phyloP scores from a whole-genome alignment of 352 stramenopile species.

The Blastocystis hominis region DNA sequence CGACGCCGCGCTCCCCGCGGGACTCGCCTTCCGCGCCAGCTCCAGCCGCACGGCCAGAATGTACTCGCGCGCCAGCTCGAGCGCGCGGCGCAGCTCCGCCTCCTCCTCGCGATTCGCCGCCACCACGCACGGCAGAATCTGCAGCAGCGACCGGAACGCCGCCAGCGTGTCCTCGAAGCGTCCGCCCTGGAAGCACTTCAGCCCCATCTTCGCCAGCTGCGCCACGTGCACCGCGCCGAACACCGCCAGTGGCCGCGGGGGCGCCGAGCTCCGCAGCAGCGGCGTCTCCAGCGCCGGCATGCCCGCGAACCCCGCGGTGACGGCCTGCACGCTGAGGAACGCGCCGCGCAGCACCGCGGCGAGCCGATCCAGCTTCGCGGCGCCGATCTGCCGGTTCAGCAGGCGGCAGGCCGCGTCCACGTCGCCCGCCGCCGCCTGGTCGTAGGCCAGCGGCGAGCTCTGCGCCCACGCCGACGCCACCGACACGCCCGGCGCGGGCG shows the following conservation, averaged over 20 bases:
- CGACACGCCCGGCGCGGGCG: slow-evolving; percentile 77
- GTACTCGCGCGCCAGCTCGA: slow-evolving; percentile 91
- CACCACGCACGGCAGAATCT: slow-evolving; percentile 84
- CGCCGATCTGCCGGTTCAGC: slow-evolving; percentile 93
- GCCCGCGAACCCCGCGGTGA: slow-evolving; percentile 73
- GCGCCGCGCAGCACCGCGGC: slow-evolving; percentile 77
- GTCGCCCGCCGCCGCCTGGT: slow-evolving; percentile 88
- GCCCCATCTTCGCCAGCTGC: slow-evolving; percentile 79
- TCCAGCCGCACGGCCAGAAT: slow-evolving; percentile 91
- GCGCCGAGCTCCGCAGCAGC: slow-evolving; percentile 75
- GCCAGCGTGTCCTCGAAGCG: slow-evolving; percentile 93
- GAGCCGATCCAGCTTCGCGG: slow-evolving; percentile 89
- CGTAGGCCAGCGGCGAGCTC: slow-evolving; percentile 88
- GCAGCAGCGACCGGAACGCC: slow-evolving; percentile 80
- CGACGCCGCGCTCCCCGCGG: slow-evolving; percentile 73
- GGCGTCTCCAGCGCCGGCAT: slow-evolving; percentile 70
- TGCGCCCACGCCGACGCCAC: slow-evolving; percentile 80
- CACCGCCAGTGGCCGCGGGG: slow-evolving; percentile 75
- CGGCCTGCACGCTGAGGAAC: slow-evolving; percentile 72
- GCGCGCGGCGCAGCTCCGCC: slow-evolving; percentile 81
- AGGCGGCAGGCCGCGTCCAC: slow-evolving; percentile 91
- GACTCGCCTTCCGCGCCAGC: slow-evolving; percentile 65
- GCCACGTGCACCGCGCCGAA: slow-evolving; percentile 80
- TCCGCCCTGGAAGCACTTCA: slow-evolving; percentile 86
- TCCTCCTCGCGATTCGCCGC: slow-evolving; percentile 81